Evolutionary conservation across 257 asterid genomes (phyloP).

Genomic region (Marsdenia floribunda): DNA sequence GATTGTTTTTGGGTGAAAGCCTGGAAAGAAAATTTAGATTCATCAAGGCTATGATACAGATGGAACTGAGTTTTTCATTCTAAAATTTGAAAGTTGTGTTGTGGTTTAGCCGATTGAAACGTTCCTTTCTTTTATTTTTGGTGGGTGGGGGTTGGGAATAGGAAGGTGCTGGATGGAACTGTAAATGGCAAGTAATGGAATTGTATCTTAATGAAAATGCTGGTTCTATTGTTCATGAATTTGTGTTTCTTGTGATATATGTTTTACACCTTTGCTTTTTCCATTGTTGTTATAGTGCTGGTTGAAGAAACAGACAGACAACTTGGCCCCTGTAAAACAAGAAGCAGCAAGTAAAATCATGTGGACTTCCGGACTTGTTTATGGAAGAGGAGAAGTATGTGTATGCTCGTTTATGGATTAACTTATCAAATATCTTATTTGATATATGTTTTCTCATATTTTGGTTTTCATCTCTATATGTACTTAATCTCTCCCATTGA

Average conservation of each 20-base stretch:
- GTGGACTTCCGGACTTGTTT: conserved; percentile 91
- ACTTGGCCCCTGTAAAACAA: conserved; percentile 54
- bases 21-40: not conserved
- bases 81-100: too few species aligned
- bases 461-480: not conserved
- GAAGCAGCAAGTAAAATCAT: conserved; percentile 38
- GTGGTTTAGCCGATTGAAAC: too few species aligned
- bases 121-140: too few species aligned
- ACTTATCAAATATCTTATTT: not conserved
- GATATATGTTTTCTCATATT: not conserved
- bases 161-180: not conserved
- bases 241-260: not conserved
- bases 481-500: not conserved
- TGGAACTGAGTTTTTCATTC: too few species aligned
- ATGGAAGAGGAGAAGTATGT: conserved; percentile 85
- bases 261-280: conserved; percentile 9
- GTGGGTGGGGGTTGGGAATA: too few species aligned
- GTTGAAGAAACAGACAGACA: conserved; percentile 92
- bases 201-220: not conserved
- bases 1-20: not conserved
- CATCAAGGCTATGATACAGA: too few species aligned
- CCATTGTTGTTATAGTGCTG: conserved; percentile 57
- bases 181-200: too few species aligned
- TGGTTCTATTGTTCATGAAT: not conserved
- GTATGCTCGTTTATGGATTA: not conserved